These are phyloP conservation scores for Erigeron canadensis DNA, from an alignment of 129 eudicot species.

Conservation along the genomic window DNA sequence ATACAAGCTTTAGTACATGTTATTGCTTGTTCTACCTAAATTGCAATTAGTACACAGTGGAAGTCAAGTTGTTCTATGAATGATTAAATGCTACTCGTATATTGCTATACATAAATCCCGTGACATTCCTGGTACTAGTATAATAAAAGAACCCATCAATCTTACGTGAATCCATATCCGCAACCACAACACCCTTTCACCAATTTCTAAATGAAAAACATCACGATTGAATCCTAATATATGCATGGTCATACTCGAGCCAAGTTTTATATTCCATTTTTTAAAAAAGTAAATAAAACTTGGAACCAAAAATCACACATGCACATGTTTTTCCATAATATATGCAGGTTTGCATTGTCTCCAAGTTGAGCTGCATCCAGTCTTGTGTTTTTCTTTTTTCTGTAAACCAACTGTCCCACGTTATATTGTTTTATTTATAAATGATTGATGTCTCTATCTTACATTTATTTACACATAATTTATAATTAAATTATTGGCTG, in stretches of 20 bases:
- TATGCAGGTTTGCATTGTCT: constrained; percentile 24
- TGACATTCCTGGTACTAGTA: not conserved
- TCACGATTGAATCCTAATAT: not conserved
- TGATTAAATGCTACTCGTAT: too few species aligned
- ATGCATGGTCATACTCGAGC: not conserved
- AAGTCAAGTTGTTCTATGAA: too few species aligned
- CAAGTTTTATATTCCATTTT: not conserved
- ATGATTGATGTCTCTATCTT: constrained; percentile 28
- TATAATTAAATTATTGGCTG: constrained; percentile 14
- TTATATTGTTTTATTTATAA: constrained; percentile 30
- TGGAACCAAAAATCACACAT: constrained; percentile 16
- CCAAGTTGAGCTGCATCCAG: constrained; percentile 53
- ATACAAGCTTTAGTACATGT: constrained; percentile 7
- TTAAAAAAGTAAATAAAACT: not conserved
- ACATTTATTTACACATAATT: constrained; percentile 19
- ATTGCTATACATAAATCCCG: not conserved
- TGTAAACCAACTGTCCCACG: constrained; percentile 56
- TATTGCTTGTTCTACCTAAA: not conserved
- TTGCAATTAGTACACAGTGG: not conserved
- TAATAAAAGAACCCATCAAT: too few species aligned
- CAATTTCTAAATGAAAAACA: not conserved
- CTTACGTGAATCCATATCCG: not conserved
- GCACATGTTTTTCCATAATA: constrained; percentile 36
- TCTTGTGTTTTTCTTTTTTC: constrained; percentile 13
- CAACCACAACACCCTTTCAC: not conserved